phyloP scores from a whole-genome alignment of 1,284 basidiomycete species.

The Trichosporon inkin region DNA sequence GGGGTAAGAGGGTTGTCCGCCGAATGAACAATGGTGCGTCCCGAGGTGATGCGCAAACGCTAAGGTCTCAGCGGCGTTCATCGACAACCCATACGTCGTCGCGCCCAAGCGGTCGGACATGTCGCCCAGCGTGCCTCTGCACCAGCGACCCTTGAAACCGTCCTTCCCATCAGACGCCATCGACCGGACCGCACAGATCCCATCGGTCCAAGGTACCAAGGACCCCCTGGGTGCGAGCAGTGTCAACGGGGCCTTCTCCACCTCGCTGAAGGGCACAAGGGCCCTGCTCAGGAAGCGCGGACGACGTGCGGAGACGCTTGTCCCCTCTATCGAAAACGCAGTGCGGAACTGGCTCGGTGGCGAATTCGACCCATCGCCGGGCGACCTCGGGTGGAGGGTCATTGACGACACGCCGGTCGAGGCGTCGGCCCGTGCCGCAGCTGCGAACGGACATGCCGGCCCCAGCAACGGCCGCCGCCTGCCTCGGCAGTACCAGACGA shows the following conservation, averaged over 20 bases:
- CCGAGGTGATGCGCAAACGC: not conserved
- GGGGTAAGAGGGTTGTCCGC: slow-evolving; percentile 42
- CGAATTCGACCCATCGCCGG: slow-evolving; percentile 15
- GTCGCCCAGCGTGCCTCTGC: slow-evolving; percentile 40
- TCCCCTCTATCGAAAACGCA: slow-evolving; percentile 33
- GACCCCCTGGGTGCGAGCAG: slow-evolving; percentile 7
- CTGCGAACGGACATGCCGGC: slow-evolving; percentile 4
- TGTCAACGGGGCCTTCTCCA: slow-evolving; percentile 39
- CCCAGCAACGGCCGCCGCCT: slow-evolving; percentile 22
- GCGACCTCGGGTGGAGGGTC: slow-evolving; percentile 28
- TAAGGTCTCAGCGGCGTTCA: slow-evolving; percentile 33
- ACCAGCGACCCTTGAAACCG: slow-evolving; percentile 29
- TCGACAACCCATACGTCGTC: slow-evolving; percentile 45
- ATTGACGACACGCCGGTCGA: slow-evolving; percentile 35
- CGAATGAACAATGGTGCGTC: slow-evolving; percentile 46
- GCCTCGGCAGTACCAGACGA: slow-evolving; percentile 32
- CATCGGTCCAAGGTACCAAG: slow-evolving; percentile 8
- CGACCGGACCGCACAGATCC: slow-evolving; percentile 29
- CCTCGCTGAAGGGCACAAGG: slow-evolving; percentile 46
- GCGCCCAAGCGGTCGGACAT: slow-evolving; percentile 36
- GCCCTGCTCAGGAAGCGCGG: slow-evolving; percentile 40
- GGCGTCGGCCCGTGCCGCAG: not conserved
- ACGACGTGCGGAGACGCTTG: slow-evolving; percentile 39
- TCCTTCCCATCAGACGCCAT: slow-evolving; percentile 34
- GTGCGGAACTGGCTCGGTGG: slow-evolving; percentile 42